phyloP scores from a whole-genome alignment of 306 rosid species.

The Trifolium repens region DNA sequence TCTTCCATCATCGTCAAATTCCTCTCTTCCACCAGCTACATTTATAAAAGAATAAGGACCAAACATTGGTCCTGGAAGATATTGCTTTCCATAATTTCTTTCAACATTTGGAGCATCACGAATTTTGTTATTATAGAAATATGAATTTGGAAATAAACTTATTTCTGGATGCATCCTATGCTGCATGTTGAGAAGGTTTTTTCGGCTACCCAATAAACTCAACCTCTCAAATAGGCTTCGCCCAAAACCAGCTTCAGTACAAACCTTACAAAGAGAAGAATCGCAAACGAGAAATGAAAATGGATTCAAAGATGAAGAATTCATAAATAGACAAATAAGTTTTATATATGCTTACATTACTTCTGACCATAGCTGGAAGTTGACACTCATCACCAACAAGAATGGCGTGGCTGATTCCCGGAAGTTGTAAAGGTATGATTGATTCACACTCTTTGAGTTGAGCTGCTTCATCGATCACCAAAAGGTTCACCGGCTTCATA shows the following conservation, averaged over 20 bases:
- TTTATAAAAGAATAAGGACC: conserved; percentile 74
- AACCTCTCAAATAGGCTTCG: conserved; percentile 76
- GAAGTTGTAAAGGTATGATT: conserved; percentile 53
- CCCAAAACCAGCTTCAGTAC: conserved; percentile 60
- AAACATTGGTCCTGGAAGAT: conserved; percentile 61
- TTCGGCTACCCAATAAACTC: conserved; percentile 43
- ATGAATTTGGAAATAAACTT: conserved; percentile 65
- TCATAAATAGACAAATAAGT: not conserved
- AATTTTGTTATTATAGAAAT: conserved; percentile 55
- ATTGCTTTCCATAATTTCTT: conserved; percentile 42
- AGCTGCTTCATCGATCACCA: conserved; percentile 82
- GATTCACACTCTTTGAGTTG: conserved; percentile 76
- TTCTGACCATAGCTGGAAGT: conserved; percentile 59
- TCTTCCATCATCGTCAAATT: conserved; percentile 58
- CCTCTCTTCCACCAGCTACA: conserved; percentile 64
- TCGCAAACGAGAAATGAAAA: not conserved
- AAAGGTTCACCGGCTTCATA: conserved; percentile 51
- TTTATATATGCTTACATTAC: conserved; percentile 51
- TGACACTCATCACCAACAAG: conserved; percentile 81
- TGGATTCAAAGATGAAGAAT: not conserved
- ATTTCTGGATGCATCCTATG: conserved; percentile 79
- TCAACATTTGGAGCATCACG: conserved; percentile 56
- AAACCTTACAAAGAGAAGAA: conserved; percentile 46
- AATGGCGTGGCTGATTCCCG: conserved; percentile 54
- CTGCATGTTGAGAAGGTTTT: conserved; percentile 62